Conservation (phyloP, 176 grass and related monocot genomes). For the Oryza rufipogon region DNA sequence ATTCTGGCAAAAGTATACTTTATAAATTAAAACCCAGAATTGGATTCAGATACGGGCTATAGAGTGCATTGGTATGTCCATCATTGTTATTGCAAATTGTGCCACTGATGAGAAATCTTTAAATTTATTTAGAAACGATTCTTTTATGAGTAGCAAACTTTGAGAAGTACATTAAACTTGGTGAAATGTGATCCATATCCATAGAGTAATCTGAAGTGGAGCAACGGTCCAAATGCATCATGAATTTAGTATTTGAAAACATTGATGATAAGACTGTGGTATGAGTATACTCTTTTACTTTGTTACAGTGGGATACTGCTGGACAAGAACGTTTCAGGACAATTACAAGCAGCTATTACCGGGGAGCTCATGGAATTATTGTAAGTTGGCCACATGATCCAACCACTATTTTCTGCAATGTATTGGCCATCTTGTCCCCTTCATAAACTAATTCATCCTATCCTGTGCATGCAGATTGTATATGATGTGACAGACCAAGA, state of each 20-base stretch:
- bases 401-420: neutral
- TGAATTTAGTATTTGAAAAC: neutral
- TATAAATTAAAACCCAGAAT: neutral
- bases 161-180: neutral
- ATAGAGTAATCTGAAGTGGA: neutral
- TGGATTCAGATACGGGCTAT: neutral
- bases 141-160: no score
- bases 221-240: neutral
- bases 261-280: no score
- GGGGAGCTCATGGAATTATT: slow-evolving; percentile 90
- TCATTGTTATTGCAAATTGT: neutral
- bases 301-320: slow-evolving; percentile 83
- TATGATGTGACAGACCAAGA: slow-evolving; percentile 86
- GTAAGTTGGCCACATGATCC: slow-evolving; percentile 45
- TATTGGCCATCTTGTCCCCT: neutral
- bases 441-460: neutral
- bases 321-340: slow-evolving; percentile 92
- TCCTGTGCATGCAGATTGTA: slow-evolving; percentile 55
- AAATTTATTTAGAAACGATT: neutral
- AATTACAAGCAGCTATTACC: slow-evolving; percentile 91
- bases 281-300: neutral
- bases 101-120: neutral
- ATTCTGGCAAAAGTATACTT: neutral
- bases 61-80: neutral
- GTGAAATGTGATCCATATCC: neutral